Percentiles rank a stretch among this genome's conserved stretches.
Conservation (phyloP, 345 rosid species). For the Brassica napus region Da-Ae NC_063449.1:30026501-30027000, state of each 20-base stretch:
- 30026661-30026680: not conserved
- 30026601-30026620: not conserved
- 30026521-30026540: not conserved
- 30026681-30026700: not conserved
- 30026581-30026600: not conserved
- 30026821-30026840: no score
- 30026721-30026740: no score
- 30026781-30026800: not conserved
- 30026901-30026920: no score
- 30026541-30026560: no score
- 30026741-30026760: no score
- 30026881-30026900: not conserved
- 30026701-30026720: no score
- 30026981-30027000: no score
- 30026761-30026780: no score
- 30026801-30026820: not conserved
- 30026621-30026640: not conserved
- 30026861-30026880: not conserved
- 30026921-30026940: no score
- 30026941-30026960: no score
- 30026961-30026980: no score
- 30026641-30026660: not conserved
- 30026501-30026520: not conserved
- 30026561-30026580: no score
- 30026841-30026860: not conserved